phyloP scores from a whole-genome alignment of 1,284 basidiomycete species.

The Fomes fomentarius region DNA sequence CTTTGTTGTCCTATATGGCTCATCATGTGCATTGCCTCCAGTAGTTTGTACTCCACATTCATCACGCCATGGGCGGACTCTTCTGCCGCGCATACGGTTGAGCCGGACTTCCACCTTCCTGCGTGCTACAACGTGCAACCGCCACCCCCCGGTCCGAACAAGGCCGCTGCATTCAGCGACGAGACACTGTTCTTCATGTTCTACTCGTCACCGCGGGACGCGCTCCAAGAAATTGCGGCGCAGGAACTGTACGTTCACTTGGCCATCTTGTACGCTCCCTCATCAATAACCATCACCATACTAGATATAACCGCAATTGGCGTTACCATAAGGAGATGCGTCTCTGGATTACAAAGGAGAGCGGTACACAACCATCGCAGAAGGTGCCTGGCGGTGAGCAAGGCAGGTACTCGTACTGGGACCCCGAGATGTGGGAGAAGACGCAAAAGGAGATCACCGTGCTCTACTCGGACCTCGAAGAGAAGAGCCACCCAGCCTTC shows the following conservation, averaged over 20 bases:
- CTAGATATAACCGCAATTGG: constrained; percentile 95
- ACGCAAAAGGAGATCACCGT: constrained; percentile 87
- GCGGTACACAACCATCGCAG: constrained; percentile 78
- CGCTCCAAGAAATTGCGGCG: constrained; percentile 93
- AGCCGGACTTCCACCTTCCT: constrained; percentile 92
- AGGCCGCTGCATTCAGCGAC: constrained; percentile 90
- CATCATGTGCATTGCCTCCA: constrained; percentile 34
- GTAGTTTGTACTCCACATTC: constrained; percentile 91
- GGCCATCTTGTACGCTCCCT: neutral
- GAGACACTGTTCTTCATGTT: constrained; percentile 99
- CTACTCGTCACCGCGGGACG: constrained; percentile 92
- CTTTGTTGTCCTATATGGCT: constrained; percentile 1
- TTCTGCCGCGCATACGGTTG: constrained; percentile 79
- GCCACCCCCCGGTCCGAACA: constrained; percentile 85
- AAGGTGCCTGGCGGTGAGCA: constrained; percentile 91
- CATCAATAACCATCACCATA: neutral
- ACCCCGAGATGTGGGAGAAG: constrained; percentile 88
- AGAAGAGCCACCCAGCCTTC: constrained; percentile 75
- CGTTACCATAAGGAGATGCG: constrained; percentile 95
- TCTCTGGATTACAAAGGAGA: constrained; percentile 96
- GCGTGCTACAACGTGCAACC: constrained; percentile 94
- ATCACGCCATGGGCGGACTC: constrained; percentile 97
- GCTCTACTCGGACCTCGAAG: constrained; percentile 85
- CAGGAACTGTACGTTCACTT: constrained; percentile 92
- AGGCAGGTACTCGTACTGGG: constrained; percentile 91